phyloP scores from a whole-genome alignment of 371 early-diverging fungal species.

The Actinomortierella wolfii region DNA sequence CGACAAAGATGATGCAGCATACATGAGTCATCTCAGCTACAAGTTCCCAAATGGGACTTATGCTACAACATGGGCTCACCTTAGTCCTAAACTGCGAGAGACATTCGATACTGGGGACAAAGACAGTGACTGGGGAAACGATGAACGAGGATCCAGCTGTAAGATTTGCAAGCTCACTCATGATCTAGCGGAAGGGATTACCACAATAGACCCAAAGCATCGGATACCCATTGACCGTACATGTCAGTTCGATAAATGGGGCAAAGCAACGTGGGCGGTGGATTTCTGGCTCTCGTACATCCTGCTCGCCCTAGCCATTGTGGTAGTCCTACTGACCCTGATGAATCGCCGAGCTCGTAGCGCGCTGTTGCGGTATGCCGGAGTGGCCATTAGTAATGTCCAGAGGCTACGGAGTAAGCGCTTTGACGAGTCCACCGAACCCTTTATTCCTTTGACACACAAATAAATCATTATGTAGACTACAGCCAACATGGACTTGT shows the following conservation, averaged over 20 bases:
- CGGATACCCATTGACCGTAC: slow-evolving; percentile 7
- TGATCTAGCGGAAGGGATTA: slow-evolving; percentile 10
- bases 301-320: slow-evolving; percentile 3
- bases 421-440: no score
- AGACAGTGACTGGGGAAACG: slow-evolving; percentile 7
- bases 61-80: background rate
- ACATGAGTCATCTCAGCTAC: slow-evolving; percentile 14
- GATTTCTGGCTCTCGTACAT: slow-evolving; percentile 14
- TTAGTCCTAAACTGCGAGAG: slow-evolving; percentile 15
- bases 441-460: no score
- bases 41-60: slow-evolving; percentile 1
- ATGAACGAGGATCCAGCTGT: slow-evolving; percentile 10
- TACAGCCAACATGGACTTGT: no score
- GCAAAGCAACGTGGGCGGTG: slow-evolving; percentile 4
- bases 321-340: background rate
- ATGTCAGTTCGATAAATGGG: slow-evolving; percentile 14
- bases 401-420: no score
- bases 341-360: no score
- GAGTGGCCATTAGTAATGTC: no score
- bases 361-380: no score
- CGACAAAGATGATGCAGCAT: slow-evolving; percentile 17
- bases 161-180: slow-evolving; percentile 17
- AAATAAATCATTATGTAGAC: no score
- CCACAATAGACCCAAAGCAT: slow-evolving; percentile 7
- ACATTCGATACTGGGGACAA: slow-evolving; percentile 1